Conservation (phyloP, 2,329 filamentous ascomycete species). For the Aspergillus sclerotialis region DNA sequence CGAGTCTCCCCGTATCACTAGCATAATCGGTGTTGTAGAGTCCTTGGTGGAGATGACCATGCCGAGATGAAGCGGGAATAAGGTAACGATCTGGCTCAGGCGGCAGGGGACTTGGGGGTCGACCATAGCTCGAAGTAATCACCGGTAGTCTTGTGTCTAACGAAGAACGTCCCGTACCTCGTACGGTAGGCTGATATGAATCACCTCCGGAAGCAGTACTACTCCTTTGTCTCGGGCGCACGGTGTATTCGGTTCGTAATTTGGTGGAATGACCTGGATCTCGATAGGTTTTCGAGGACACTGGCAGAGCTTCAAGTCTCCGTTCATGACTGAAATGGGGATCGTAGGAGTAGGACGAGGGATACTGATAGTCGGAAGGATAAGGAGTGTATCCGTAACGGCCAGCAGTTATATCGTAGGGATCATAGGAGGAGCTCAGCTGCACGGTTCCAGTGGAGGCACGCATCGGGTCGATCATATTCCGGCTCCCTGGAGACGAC, state of each 20-base stretch:
- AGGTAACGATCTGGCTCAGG: slow-evolving; percentile 28
- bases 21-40: slow-evolving; percentile 28
- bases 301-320: slow-evolving; percentile 25
- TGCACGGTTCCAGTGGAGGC: slow-evolving; percentile 36
- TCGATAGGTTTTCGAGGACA: slow-evolving; percentile 26
- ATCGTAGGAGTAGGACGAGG: slow-evolving; percentile 22
- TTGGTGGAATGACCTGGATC: slow-evolving; percentile 25
- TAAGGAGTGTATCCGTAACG: slow-evolving; percentile 25
- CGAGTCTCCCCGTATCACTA: slow-evolving; percentile 28
- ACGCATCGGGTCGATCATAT: slow-evolving; percentile 31
- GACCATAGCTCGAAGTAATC: slow-evolving; percentile 21
- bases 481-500: slow-evolving; percentile 26
- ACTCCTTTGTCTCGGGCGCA: slow-evolving; percentile 30
- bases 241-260: slow-evolving; percentile 29
- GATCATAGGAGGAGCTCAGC: slow-evolving; percentile 26
- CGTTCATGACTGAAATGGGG: slow-evolving; percentile 17
- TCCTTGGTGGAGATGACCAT: slow-evolving; percentile 22
- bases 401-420: slow-evolving; percentile 21
- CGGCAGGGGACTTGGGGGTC: slow-evolving; percentile 25
- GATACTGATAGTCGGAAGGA: slow-evolving; percentile 23
- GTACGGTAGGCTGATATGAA: slow-evolving; percentile 17
- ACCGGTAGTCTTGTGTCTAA: slow-evolving; percentile 18
- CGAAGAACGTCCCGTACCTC: slow-evolving; percentile 20
- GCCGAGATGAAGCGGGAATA: slow-evolving; percentile 23
- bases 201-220: slow-evolving; percentile 26